Base-by-base conservation (phyloP, 805 yeast genomes). In the Teunomyces atbi region DNA sequence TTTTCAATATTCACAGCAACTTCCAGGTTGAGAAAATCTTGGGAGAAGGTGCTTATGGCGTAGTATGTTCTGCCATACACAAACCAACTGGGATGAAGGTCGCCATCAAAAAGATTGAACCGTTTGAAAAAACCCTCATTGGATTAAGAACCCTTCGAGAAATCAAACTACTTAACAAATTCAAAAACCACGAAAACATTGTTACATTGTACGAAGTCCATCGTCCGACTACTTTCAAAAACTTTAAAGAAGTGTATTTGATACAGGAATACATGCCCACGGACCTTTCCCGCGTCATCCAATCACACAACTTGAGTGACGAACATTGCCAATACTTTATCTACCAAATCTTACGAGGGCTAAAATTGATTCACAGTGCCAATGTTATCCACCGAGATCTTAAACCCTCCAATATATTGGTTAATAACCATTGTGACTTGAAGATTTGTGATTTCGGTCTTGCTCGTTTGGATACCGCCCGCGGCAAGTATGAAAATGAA, bases 31-130 rank as follows among this genome's bases (percentile, higher is more conserved):
- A 71, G 15, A 81, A 79, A 47, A 69, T 84, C 4, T 68, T 87
- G 5, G 95, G 95, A 4, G 88, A 84, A 61, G 95, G 95, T 1
- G 90, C 94, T 0, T 87, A 87, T 54, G 94, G 95, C 0, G 76
- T 85, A 2, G 95, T 87, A 4, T 84, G 86, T 40, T 74, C 82
- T 3, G 94, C 90, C 0, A 61, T 74, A 8, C 89, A 84, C 54
- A 73, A 72, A 48, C 83, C 84, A 10, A 73, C 86, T 1, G 75
- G 78, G 15, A 74, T 78, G 1, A 71, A 73, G 49, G 94, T 87
- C 2, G 95, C 95, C 1, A 86, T 87, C 48, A 87, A 87, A 62
- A 86, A 83, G 60, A 82, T 87, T 6, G 81, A 81, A 47, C 91
- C 94, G 0, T 85, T 86, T 59, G 77, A 79, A 43, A 78, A 80